A percentile compares a stretch with the other conserved stretches of the same genome.
phyloP scores from a whole-genome alignment of 2,329 filamentous ascomycete genomes.

The Aspergillus tanneri region DNA sequence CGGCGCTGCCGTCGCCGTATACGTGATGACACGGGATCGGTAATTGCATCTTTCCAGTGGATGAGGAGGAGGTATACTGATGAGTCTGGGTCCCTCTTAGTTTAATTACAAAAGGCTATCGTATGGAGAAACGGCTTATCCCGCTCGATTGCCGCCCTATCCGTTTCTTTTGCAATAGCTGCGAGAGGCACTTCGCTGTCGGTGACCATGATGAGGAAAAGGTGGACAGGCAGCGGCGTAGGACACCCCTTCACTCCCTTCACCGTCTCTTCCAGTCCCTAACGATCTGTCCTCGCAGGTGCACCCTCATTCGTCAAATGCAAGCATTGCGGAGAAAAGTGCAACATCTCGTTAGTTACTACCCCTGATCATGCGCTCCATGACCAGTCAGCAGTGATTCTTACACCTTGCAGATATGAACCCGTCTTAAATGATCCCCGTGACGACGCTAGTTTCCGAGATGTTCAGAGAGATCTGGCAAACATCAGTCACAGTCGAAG shows the following conservation, averaged over 20 bases:
- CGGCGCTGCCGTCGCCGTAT: slow-evolving; percentile 29
- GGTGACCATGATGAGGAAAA: slow-evolving; percentile 20
- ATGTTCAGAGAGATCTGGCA: slow-evolving; percentile 17
- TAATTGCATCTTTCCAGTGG: slow-evolving; percentile 6
- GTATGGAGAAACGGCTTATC: slow-evolving; percentile 30
- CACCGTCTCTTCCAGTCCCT: not conserved
- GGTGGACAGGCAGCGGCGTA: slow-evolving; percentile 21
- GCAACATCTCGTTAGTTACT: slow-evolving; percentile 23
- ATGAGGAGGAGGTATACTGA: not conserved
- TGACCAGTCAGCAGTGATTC: not conserved
- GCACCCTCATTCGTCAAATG: slow-evolving; percentile 17
- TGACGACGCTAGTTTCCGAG: slow-evolving; percentile 20
- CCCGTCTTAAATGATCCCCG: slow-evolving; percentile 24
- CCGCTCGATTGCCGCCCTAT: slow-evolving; percentile 28
- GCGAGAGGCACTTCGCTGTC: slow-evolving; percentile 25
- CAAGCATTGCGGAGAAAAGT: slow-evolving; percentile 23
- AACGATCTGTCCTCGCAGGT: slow-evolving; percentile 13
- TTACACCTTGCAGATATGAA: slow-evolving; percentile 17
- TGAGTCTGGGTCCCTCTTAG: slow-evolving; percentile 11
- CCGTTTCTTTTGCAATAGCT: slow-evolving; percentile 28
- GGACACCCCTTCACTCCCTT: not conserved
- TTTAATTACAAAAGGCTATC: slow-evolving; percentile 33
- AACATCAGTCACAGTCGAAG: slow-evolving; percentile 18
- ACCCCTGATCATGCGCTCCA: not conserved
- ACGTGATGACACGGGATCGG: slow-evolving; percentile 35